phyloP scores from a whole-genome alignment of 768 basidiomycete genomes.

The Amyloporia xantha region DNA sequence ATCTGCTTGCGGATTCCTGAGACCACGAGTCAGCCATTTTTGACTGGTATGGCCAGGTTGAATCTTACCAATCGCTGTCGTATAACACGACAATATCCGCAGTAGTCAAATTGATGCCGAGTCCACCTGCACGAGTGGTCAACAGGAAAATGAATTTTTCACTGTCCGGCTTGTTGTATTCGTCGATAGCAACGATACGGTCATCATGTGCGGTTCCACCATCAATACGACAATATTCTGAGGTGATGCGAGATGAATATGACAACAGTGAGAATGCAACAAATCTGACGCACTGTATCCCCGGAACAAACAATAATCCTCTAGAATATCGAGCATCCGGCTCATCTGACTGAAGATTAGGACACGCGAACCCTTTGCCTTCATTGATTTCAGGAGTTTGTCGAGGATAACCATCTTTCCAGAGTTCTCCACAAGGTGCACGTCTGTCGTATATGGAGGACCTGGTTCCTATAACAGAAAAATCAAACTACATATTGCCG shows the following conservation, averaged over 20 bases:
- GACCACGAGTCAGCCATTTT: not conserved
- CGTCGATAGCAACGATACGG: slow-evolving; percentile 92
- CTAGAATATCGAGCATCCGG: slow-evolving; percentile 94
- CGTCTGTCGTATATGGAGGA: slow-evolving; percentile 96
- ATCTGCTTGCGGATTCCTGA: slow-evolving; percentile 97
- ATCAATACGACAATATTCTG: slow-evolving; percentile 96
- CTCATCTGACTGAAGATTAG: slow-evolving; percentile 99
- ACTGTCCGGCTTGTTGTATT: slow-evolving; percentile 90
- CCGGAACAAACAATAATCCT: slow-evolving; percentile 94
- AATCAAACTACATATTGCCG: slow-evolving; percentile 22
- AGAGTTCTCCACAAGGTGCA: slow-evolving; percentile 88
- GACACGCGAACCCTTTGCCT: slow-evolving; percentile 87
- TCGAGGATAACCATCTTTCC: slow-evolving; percentile 99
- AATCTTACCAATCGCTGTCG: slow-evolving; percentile 83
- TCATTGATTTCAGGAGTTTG: slow-evolving; percentile 83
- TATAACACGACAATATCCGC: slow-evolving; percentile 95
- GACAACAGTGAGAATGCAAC: not conserved
- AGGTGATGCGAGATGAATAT: slow-evolving; percentile 1
- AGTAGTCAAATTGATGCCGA: slow-evolving; percentile 93
- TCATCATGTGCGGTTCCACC: slow-evolving; percentile 96
- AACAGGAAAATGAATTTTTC: slow-evolving; percentile 97
- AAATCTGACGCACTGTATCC: slow-evolving; percentile 58
- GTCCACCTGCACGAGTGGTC: slow-evolving; percentile 92
- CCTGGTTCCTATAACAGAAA: slow-evolving; percentile 72
- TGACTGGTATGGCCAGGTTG: not conserved